These are phyloP conservation scores for Daldinia grandis DNA, from an alignment of 495 filamentous ascomycete species.

Conservation along the genomic window DNA sequence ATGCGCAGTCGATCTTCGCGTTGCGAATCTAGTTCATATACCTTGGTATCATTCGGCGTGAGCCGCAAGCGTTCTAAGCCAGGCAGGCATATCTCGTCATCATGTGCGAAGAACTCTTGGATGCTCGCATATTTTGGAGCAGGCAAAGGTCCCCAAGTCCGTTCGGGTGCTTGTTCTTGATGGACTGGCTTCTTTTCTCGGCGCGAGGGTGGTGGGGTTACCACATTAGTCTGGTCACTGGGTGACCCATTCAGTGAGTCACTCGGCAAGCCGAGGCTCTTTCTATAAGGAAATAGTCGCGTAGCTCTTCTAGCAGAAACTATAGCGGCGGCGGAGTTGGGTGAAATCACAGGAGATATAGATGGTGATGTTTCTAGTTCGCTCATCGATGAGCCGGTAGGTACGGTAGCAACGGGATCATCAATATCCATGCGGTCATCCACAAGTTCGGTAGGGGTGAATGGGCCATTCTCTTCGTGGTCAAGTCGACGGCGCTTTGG, in stretches of 20 bases:
- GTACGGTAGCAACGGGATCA: neutral
- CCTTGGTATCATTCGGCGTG: slow-evolving; percentile 28
- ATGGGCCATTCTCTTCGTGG: neutral
- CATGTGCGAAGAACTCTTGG: slow-evolving; percentile 41
- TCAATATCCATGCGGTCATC: slow-evolving; percentile 29
- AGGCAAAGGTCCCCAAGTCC: slow-evolving; percentile 11
- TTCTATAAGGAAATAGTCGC: slow-evolving; percentile 17
- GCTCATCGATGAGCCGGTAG: neutral
- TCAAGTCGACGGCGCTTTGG: slow-evolving; percentile 32
- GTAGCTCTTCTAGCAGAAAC: slow-evolving; percentile 28
- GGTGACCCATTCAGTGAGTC: neutral
- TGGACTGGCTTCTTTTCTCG: slow-evolving; percentile 12
- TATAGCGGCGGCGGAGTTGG: slow-evolving; percentile 18
- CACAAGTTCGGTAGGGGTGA: neutral
- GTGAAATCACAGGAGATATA: slow-evolving; percentile 21
- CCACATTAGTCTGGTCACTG: neutral
- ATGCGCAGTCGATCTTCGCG: slow-evolving; percentile 38
- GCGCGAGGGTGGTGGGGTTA: slow-evolving; percentile 23
- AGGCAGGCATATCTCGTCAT: slow-evolving; percentile 37
- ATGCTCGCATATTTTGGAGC: slow-evolving; percentile 30
- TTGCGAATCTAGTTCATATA: slow-evolving; percentile 31
- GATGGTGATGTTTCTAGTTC: slow-evolving; percentile 17
- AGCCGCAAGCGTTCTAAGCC: slow-evolving; percentile 30
- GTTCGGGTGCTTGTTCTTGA: neutral
- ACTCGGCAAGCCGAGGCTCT: neutral